Evolutionary conservation across 2,329 filamentous ascomycete species (phyloP).

Genomic region (Rutstroemia sp.): DNA sequence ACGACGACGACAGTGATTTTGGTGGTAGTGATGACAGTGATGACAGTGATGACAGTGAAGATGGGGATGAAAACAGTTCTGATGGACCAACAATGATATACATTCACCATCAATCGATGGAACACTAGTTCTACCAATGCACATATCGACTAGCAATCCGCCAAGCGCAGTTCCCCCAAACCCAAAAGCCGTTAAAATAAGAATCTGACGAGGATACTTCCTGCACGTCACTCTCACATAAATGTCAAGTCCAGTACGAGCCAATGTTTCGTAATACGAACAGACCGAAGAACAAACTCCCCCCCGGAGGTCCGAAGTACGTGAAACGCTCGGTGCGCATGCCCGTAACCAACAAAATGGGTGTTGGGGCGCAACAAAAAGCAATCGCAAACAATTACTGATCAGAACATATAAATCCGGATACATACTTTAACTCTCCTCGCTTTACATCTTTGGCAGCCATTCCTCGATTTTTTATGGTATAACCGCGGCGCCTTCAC

Average conservation of each 20-base stretch:
- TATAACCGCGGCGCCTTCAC: conserved; percentile 23
- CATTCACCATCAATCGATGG: too few relatives aligned
- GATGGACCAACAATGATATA: too few relatives aligned
- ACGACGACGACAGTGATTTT: too few relatives aligned
- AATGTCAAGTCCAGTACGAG: too few relatives aligned
- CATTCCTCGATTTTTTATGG: conserved; percentile 29
- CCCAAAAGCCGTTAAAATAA: not conserved
- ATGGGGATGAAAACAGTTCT: too few relatives aligned
- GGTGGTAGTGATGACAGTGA: too few relatives aligned
- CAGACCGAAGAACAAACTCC: too few relatives aligned
- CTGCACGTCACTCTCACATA: not conserved
- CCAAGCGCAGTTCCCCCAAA: not conserved
- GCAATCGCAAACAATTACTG: not conserved
- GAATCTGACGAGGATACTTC: not conserved
- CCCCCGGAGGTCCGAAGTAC: not conserved
- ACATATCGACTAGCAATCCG: too few relatives aligned
- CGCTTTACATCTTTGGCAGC: conserved; percentile 27
- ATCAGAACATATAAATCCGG: not conserved
- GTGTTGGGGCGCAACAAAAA: not conserved
- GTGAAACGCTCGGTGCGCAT: not conserved
- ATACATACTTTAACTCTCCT: conserved; percentile 28
- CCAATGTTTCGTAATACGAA: too few relatives aligned
- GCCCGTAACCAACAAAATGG: not conserved
- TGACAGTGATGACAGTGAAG: too few relatives aligned
- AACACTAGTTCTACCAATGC: too few relatives aligned